These are phyloP conservation scores for Psidium guajava DNA, from an alignment of 345 rosid species.

Conservation along the genomic window DNA sequence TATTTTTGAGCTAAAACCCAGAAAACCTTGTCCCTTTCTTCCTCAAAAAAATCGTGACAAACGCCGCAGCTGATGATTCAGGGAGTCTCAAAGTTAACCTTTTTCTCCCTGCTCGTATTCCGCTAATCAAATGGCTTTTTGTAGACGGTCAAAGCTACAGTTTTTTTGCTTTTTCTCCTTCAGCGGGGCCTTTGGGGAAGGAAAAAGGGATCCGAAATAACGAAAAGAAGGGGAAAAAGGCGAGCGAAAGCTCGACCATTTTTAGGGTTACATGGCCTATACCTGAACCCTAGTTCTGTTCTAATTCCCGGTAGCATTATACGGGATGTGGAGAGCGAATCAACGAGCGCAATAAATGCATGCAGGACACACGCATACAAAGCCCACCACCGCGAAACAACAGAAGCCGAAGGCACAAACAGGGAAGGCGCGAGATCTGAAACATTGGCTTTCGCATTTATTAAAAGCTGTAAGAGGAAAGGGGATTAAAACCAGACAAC, in stretches of 20 bases:
- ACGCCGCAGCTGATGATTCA: not conserved
- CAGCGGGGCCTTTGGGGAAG: not conserved
- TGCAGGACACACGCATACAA: not conserved
- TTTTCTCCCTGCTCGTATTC: not conserved
- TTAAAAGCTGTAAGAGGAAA: constrained; percentile 14
- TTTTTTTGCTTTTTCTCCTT: not conserved
- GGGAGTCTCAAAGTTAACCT: not conserved
- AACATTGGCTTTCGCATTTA: constrained; percentile 35
- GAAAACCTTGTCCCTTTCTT: not conserved
- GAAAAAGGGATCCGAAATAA: not conserved
- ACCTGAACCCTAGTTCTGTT: not conserved
- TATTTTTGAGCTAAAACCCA: not conserved
- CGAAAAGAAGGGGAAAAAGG: not conserved
- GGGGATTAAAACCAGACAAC: not conserved
- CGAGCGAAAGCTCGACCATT: not conserved
- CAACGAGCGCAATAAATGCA: constrained; percentile 1
- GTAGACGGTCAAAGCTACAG: not conserved
- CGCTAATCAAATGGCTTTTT: not conserved
- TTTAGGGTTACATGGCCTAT: not conserved
- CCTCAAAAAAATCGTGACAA: not conserved
- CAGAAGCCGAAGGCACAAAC: not conserved
- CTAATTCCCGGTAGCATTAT: not conserved
- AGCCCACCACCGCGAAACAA: not conserved
- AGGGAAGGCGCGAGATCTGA: not conserved
- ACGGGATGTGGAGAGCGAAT: not conserved